Conservation (phyloP, 164 flowering plant species). For the Magnolia sinica region DNA sequence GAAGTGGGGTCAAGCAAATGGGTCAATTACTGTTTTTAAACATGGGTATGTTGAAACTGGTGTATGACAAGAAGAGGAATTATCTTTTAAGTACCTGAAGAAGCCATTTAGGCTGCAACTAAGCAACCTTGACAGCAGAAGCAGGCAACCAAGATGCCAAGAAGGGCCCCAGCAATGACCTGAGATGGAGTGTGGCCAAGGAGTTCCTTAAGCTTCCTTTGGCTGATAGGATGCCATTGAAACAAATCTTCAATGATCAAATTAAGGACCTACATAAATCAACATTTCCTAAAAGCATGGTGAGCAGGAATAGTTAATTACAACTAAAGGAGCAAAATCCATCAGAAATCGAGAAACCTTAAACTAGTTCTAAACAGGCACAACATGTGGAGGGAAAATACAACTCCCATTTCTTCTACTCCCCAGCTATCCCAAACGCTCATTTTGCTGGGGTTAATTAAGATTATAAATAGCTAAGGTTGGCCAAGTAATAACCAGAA, state of each 20-base stretch:
- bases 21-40: neutral
- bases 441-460: too few species aligned
- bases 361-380: neutral
- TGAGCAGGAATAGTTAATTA: neutral
- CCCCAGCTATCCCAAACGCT: too few species aligned
- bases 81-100: conserved; percentile 5
- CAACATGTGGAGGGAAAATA: too few species aligned
- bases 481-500: too few species aligned
- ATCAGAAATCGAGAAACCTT: neutral
- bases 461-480: too few species aligned
- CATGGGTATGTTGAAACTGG: neutral
- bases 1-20: neutral
- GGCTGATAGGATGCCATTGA: conserved; percentile 92
- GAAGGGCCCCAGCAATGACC: conserved; percentile 86
- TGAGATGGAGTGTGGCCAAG: conserved; percentile 96
- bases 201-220: conserved; percentile 90
- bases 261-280: conserved; percentile 70
- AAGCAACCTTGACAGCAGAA: conserved; percentile 61
- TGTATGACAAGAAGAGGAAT: neutral
- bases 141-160: conserved; percentile 72
- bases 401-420: too few species aligned
- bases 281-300: neutral
- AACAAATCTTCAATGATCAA: conserved; percentile 78
- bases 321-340: neutral
- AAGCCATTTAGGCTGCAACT: conserved; percentile 24